Evolutionary conservation across 2,329 filamentous ascomycete genomes (phyloP).

Genomic region (Neonectria magnoliae): DNA sequence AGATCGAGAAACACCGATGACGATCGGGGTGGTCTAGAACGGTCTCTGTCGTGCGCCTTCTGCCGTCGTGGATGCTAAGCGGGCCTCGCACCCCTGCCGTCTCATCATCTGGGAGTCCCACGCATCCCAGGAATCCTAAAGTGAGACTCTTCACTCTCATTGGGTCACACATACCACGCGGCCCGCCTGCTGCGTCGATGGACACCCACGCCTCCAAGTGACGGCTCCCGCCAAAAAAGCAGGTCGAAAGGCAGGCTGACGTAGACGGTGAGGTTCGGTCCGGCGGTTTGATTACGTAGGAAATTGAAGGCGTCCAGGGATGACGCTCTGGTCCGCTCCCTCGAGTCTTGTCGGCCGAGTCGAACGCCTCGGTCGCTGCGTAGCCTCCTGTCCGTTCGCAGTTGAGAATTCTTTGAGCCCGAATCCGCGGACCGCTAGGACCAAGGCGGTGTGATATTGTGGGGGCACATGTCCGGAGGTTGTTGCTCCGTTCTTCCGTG

Average conservation of each 20-base stretch:
- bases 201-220: conserved; percentile 26
- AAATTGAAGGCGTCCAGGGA: conserved; percentile 23
- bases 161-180: neutral
- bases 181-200: neutral
- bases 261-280: conserved; percentile 7
- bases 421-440: conserved; percentile 8
- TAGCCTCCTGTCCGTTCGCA: neutral
- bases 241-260: neutral
- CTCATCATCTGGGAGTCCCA: conserved; percentile 12
- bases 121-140: neutral
- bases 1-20: conserved; percentile 40
- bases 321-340: conserved; percentile 2
- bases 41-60: conserved; percentile 32
- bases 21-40: conserved; percentile 42
- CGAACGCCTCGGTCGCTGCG: neutral
- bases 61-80: conserved; percentile 21
- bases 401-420: neutral
- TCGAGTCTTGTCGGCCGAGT: conserved; percentile 18
- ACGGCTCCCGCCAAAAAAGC: conserved; percentile 9
- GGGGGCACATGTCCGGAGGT: neutral
- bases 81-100: conserved; percentile 27
- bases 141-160: conserved; percentile 5
- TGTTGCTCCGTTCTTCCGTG: neutral
- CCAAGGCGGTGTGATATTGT: conserved; percentile 13
- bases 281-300: conserved; percentile 18